Evolutionary conservation across 345 rosid genomes (phyloP).

Genomic region (Ceriops decandra): DNA sequence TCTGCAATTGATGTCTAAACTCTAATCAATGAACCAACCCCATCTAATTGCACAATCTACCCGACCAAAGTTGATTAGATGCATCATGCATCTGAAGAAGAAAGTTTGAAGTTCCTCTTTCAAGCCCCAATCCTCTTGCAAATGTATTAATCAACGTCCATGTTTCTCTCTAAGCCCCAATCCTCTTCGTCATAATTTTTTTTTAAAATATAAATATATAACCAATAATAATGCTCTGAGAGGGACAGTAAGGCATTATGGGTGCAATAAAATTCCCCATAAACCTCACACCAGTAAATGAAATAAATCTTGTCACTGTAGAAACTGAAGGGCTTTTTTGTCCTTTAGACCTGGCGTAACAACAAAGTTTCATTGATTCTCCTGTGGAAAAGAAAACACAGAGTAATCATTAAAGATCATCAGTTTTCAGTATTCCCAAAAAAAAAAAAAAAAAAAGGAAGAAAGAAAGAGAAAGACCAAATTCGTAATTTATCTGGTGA

Average conservation of each 20-base stretch:
- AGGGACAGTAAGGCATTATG: background rate
- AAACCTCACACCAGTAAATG: constrained; percentile 13
- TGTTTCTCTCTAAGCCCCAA: too few species aligned
- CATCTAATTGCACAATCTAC: too few species aligned
- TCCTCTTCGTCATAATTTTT: too few species aligned
- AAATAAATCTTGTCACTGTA: constrained; percentile 21
- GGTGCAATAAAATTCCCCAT: constrained; percentile 4
- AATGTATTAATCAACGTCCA: too few species aligned
- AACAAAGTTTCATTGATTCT: constrained; percentile 37
- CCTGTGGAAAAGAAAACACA: constrained; percentile 48
- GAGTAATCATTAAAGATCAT: constrained; percentile 41
- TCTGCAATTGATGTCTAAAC: too few species aligned
- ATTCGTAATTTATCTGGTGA: constrained; percentile 22
- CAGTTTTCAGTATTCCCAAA: constrained; percentile 47
- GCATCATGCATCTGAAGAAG: too few species aligned
- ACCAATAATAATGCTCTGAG: background rate
- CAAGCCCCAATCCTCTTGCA: too few species aligned
- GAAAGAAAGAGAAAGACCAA: background rate
- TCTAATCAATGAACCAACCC: too few species aligned
- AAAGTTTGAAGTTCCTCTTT: too few species aligned
- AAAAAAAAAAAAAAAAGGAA: too few species aligned
- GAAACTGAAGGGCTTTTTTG: constrained; percentile 33
- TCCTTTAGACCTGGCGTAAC: constrained; percentile 30
- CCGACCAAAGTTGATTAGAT: too few species aligned
- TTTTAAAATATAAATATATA: background rate